phyloP scores from a whole-genome alignment of 192 early-diverging fungal species.

The Entomortierella beljakovae region DNA sequence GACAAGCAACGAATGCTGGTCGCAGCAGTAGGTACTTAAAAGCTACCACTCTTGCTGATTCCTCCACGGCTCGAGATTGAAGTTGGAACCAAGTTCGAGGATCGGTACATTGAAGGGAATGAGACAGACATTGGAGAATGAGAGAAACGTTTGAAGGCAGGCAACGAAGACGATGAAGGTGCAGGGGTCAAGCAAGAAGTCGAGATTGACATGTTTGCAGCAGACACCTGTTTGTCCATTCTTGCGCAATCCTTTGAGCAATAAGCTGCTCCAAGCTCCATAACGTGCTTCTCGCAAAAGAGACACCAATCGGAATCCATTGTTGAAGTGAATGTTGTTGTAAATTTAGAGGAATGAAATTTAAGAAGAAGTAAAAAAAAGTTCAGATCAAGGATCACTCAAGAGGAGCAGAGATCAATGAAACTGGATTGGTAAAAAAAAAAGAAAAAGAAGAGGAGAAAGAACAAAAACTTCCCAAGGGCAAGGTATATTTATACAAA shows the following conservation, averaged over 20 bases:
- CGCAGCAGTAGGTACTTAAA: slow-evolving; percentile 37
- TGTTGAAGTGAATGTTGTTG: slow-evolving; percentile 11
- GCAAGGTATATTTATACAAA: no score
- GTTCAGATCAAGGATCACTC: slow-evolving; percentile 41
- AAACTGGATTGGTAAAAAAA: slow-evolving; percentile 15
- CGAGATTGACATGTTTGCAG: slow-evolving; percentile 25
- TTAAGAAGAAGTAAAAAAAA: neutral
- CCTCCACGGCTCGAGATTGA: slow-evolving; percentile 50
- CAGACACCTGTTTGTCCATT: slow-evolving; percentile 52
- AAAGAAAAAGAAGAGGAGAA: slow-evolving; percentile 52
- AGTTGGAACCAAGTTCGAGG: slow-evolving; percentile 39
- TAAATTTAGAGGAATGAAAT: neutral
- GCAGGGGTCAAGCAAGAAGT: slow-evolving; percentile 4
- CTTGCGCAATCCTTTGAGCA: slow-evolving; percentile 51
- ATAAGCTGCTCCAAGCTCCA: slow-evolving; percentile 51
- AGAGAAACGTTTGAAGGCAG: slow-evolving; percentile 33
- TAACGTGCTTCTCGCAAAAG: slow-evolving; percentile 55
- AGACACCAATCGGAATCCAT: slow-evolving; percentile 57
- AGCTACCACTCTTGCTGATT: slow-evolving; percentile 47
- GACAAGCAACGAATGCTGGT: slow-evolving; percentile 49
- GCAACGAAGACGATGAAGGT: slow-evolving; percentile 7
- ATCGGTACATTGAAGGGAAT: slow-evolving; percentile 46
- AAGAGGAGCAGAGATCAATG: slow-evolving; percentile 42
- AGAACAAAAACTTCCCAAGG: slow-evolving; percentile 19
- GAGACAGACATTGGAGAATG: slow-evolving; percentile 46